These are phyloP conservation scores for Russula lepida DNA, from an alignment of 768 basidiomycete genomes.

Conservation along the genomic window DNA sequence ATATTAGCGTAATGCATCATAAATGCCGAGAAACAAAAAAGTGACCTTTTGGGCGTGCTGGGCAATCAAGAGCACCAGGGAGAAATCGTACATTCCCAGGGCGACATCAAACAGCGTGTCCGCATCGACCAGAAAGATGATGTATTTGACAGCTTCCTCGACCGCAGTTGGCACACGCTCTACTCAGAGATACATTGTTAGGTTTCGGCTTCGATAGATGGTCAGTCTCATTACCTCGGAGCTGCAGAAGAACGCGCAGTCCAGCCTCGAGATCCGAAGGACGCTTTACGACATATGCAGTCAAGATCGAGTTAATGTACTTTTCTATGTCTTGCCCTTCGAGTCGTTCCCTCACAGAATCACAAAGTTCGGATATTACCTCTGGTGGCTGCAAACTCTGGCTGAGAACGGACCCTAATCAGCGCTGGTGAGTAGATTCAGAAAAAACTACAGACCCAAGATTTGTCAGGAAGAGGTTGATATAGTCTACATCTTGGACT, in stretches of 20 bases:
- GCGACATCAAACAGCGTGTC: slow-evolving; percentile 88
- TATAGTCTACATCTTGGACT: slow-evolving; percentile 80
- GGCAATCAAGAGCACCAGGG: slow-evolving; percentile 89
- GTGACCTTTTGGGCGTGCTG: slow-evolving; percentile 94
- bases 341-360: slow-evolving; percentile 62
- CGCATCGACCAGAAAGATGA: slow-evolving; percentile 95
- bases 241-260: slow-evolving; percentile 58
- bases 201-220: background rate
- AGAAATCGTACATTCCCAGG: slow-evolving; percentile 98
- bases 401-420: slow-evolving; percentile 30
- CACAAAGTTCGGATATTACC: slow-evolving; percentile 62
- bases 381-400: slow-evolving; percentile 51
- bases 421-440: background rate
- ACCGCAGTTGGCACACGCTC: slow-evolving; percentile 66
- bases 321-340: slow-evolving; percentile 62
- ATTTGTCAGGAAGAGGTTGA: slow-evolving; percentile 85
- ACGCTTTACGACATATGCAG: slow-evolving; percentile 84
- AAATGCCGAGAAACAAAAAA: background rate
- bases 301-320: slow-evolving; percentile 87
- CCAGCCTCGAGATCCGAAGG: slow-evolving; percentile 89
- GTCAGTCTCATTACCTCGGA: slow-evolving; percentile 53
- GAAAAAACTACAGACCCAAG: slow-evolving; percentile 50
- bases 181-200: slow-evolving; percentile 16
- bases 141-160: slow-evolving; percentile 96
- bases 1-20: background rate